Evolutionary conservation across 2,329 filamentous ascomycete genomes (phyloP).

Genomic region (Tolypocladium amazonense): DNA sequence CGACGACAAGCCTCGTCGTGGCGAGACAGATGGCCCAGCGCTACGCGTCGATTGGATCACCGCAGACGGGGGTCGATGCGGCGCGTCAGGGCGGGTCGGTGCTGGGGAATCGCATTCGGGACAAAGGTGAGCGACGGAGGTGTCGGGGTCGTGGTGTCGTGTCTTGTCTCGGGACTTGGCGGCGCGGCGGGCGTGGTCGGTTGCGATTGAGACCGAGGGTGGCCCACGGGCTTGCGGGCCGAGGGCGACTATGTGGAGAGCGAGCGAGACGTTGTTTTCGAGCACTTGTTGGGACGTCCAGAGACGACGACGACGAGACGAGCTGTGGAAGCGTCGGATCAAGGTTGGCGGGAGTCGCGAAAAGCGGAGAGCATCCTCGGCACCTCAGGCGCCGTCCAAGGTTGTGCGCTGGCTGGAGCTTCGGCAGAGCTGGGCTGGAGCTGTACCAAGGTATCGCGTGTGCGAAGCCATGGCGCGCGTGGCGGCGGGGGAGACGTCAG

Average conservation of each 20-base stretch:
- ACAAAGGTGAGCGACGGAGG: slow-evolving; percentile 5
- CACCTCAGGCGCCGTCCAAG: background rate
- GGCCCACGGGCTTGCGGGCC: background rate
- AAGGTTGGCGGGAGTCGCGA: background rate
- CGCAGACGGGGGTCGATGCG: slow-evolving; percentile 1
- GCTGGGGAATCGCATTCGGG: slow-evolving; percentile 4
- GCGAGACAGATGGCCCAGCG: background rate
- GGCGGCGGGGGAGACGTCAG: background rate
- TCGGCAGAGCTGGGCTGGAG: background rate
- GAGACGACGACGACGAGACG: background rate
- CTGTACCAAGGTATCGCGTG: background rate
- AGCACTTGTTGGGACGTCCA: background rate
- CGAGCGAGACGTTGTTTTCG: background rate
- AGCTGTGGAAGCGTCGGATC: background rate
- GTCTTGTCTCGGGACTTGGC: background rate
- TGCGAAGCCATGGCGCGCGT: background rate
- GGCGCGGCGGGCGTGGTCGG: background rate
- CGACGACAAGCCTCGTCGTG: background rate
- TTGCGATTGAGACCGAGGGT: background rate
- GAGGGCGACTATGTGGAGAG: background rate
- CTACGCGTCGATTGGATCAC: slow-evolving; percentile 1
- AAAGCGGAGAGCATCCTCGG: background rate
- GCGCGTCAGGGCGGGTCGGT: background rate
- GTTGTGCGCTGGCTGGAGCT: background rate
- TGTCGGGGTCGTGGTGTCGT: background rate